Percentiles rank a stretch among this genome's conserved stretches.
These are phyloP conservation scores for Mycena crocata DNA, from an alignment of 768 basidiomycete genomes.

Conservation along the genomic window DNA sequence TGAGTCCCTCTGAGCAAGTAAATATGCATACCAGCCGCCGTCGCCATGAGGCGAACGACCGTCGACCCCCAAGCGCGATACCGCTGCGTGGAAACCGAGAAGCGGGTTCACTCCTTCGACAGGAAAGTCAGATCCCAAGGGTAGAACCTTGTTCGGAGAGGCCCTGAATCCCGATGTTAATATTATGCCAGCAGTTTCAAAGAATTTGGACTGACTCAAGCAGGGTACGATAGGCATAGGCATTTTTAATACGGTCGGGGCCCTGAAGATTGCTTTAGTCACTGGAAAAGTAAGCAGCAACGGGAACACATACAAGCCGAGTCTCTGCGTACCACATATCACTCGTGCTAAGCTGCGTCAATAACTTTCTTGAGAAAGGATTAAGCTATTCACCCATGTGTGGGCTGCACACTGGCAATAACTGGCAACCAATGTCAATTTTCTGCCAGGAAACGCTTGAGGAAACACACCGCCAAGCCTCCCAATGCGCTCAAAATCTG, in stretches of 20 bases:
- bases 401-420: constrained; percentile 92
- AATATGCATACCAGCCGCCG: constrained; percentile 78
- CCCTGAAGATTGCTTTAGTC: constrained; percentile 59
- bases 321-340: constrained; percentile 94
- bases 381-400: constrained; percentile 75
- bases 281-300: neutral
- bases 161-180: constrained; percentile 45
- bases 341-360: constrained; percentile 58
- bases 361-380: neutral
- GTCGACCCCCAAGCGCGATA: constrained; percentile 73
- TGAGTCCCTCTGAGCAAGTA: neutral
- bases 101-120: constrained; percentile 92
- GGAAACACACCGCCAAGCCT: constrained; percentile 73
- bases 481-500: constrained; percentile 78
- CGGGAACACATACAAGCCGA: constrained; percentile 65
- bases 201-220: constrained; percentile 61
- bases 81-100: constrained; percentile 90
- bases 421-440: constrained; percentile 57
- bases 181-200: neutral
- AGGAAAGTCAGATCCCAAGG: constrained; percentile 95
- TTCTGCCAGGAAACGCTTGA: neutral
- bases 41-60: constrained; percentile 87
- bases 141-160: constrained; percentile 67
- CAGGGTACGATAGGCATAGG: constrained; percentile 90
- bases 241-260: constrained; percentile 81